Evolutionary conservation across 2,329 filamentous ascomycete genomes (phyloP).

Genomic region (Claviceps sp.): DNA sequence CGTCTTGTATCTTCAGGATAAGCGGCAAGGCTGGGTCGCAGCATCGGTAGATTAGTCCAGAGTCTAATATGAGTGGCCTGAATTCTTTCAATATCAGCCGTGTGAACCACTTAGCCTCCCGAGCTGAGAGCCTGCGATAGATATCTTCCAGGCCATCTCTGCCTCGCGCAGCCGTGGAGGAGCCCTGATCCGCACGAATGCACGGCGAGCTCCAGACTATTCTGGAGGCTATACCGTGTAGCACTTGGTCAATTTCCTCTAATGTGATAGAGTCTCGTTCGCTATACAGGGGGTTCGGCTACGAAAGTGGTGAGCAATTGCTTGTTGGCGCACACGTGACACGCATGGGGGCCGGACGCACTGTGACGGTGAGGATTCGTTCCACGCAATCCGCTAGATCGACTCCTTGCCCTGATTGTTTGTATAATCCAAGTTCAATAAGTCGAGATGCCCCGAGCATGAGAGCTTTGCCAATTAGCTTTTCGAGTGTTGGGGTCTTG

Average conservation of each 20-base stretch:
- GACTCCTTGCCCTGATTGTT: conserved; percentile 36
- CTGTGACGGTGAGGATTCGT: conserved; percentile 47
- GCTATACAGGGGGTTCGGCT: conserved; percentile 30
- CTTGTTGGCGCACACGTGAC: not conserved
- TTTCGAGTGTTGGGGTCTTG: conserved; percentile 46
- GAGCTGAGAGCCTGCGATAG: conserved; percentile 46
- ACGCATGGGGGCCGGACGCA: conserved; percentile 18
- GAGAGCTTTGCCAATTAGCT: conserved; percentile 55
- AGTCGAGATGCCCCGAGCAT: conserved; percentile 48
- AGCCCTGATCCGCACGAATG: conserved; percentile 29
- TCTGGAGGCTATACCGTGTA: conserved; percentile 54
- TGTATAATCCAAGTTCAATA: conserved; percentile 50
- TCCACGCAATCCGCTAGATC: conserved; percentile 65
- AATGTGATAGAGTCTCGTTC: conserved; percentile 39
- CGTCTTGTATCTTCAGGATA: conserved; percentile 55
- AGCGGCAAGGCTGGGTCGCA: conserved; percentile 60
- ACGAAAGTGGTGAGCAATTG: not conserved
- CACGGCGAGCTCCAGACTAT: conserved; percentile 58
- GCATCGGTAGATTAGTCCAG: conserved; percentile 36
- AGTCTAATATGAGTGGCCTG: conserved; percentile 51
- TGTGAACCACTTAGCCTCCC: conserved; percentile 78
- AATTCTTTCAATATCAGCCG: conserved; percentile 68
- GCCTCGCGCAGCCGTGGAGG: conserved; percentile 11
- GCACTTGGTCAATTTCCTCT: conserved; percentile 55
- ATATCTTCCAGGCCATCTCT: conserved; percentile 38